Evolutionary conservation across 805 yeast genomes (phyloP).

Genomic region (Tetrapisispora phaffii): DNA sequence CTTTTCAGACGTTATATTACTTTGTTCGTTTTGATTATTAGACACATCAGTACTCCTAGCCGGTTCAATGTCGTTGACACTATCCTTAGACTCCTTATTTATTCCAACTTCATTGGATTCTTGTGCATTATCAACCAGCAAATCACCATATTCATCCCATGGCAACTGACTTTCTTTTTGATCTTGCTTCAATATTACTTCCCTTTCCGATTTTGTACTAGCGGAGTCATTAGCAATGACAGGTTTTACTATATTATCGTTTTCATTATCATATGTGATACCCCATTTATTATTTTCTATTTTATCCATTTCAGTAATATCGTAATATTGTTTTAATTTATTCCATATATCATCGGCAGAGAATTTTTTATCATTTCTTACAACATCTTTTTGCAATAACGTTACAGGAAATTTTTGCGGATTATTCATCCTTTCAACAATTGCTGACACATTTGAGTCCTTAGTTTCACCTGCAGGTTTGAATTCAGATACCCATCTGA

Average conservation of each 20-base stretch:
- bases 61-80: neutral
- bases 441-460: slow-evolving; percentile 34
- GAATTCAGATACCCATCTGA: slow-evolving; percentile 50
- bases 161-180: slow-evolving; percentile 32
- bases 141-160: slow-evolving; percentile 37
- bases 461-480: slow-evolving; percentile 57
- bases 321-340: slow-evolving; percentile 43
- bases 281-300: slow-evolving; percentile 29
- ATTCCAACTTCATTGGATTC: neutral
- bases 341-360: slow-evolving; percentile 48
- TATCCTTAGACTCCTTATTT: neutral
- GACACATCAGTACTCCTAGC: too few relatives aligned
- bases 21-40: too few relatives aligned
- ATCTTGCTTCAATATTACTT: slow-evolving; percentile 1
- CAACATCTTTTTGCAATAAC: slow-evolving; percentile 21
- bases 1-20: too few relatives aligned
- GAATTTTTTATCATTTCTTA: slow-evolving; percentile 20
- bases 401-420: slow-evolving; percentile 34
- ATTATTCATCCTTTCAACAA: slow-evolving; percentile 29
- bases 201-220: neutral
- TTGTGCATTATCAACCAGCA: slow-evolving; percentile 33
- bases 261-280: neutral
- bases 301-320: slow-evolving; percentile 48
- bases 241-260: neutral
- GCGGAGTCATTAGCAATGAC: neutral